Conservation (phyloP, 768 basidiomycete species). For the Boletus tomentosulus region DNA sequence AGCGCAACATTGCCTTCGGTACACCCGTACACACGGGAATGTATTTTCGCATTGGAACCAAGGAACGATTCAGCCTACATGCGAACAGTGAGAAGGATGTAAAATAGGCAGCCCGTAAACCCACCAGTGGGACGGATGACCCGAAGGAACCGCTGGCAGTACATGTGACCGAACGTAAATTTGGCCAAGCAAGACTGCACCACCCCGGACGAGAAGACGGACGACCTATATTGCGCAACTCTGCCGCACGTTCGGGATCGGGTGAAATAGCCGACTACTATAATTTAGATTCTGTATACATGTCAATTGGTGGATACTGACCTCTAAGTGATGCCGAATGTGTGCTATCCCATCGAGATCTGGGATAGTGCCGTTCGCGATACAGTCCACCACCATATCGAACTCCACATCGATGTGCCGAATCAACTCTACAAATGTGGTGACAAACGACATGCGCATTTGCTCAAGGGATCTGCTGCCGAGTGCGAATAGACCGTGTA, state of each 20-base stretch:
- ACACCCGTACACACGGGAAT: too few relatives aligned
- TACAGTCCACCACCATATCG: conserved; percentile 9
- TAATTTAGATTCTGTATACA: neutral
- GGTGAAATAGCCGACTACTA: neutral
- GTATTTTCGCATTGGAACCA: too few relatives aligned
- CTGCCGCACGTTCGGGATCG: conserved; percentile 2
- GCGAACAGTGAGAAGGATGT: too few relatives aligned
- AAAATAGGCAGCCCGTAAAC: too few relatives aligned
- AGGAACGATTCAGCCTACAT: too few relatives aligned
- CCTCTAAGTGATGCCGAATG: conserved; percentile 3
- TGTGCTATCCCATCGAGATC: conserved; percentile 3
- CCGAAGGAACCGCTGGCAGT: too few relatives aligned
- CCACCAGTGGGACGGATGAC: too few relatives aligned
- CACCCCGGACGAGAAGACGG: conserved; percentile 12
- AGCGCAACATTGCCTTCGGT: too few relatives aligned
- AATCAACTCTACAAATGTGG: conserved; percentile 12
- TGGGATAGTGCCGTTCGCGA: conserved; percentile 9
- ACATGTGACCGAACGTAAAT: too few relatives aligned
- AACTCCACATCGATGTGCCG: conserved; percentile 8
- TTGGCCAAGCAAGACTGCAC: conserved; percentile 5
- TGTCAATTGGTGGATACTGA: neutral
- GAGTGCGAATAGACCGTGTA: conserved; percentile 9
- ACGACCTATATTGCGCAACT: conserved; percentile 11
- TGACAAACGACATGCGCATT: conserved; percentile 7
- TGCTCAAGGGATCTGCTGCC: conserved; percentile 4